Evolutionary conservation across 495 filamentous ascomycete genomes (phyloP).

Genomic region (Aspergillus sclerotioniger): DNA sequence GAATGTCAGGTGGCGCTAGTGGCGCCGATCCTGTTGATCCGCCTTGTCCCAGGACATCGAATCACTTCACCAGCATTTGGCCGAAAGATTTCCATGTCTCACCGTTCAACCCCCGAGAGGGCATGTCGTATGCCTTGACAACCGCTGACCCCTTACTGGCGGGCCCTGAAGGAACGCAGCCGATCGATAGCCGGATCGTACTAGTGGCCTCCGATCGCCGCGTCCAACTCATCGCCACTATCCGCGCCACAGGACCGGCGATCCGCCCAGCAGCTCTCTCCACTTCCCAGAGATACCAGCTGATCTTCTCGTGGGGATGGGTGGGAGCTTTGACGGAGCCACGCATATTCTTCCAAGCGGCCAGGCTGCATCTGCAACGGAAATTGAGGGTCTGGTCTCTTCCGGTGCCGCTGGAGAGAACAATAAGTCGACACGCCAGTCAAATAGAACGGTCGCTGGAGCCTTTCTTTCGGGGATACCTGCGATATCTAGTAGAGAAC

Average conservation of each 20-base stretch:
- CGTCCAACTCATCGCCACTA: slow-evolving; percentile 6
- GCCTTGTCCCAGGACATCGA: neutral
- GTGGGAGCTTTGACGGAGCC: slow-evolving; percentile 5
- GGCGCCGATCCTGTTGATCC: neutral
- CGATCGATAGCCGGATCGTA: slow-evolving; percentile 4
- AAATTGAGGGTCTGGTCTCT: slow-evolving; percentile 2
- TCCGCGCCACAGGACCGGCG: neutral
- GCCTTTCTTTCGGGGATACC: slow-evolving; percentile 6
- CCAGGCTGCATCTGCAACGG: neutral
- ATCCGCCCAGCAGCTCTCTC: neutral
- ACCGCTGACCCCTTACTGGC: slow-evolving; percentile 3
- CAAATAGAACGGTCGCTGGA: neutral
- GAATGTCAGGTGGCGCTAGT: no score
- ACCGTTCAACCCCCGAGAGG: slow-evolving; percentile 3
- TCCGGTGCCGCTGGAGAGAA: neutral
- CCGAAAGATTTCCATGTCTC: slow-evolving; percentile 9
- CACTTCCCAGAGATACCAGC: neutral
- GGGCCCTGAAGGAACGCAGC: neutral
- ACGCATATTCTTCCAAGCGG: slow-evolving; percentile 6
- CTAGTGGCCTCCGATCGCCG: neutral
- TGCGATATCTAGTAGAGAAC: neutral
- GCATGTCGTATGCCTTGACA: neutral
- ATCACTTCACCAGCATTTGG: slow-evolving; percentile 1
- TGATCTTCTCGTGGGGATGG: neutral
- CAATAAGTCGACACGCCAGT: neutral